phyloP scores from a whole-genome alignment of 1,284 basidiomycete species.

The Coniferiporia sulphurascens region DNA sequence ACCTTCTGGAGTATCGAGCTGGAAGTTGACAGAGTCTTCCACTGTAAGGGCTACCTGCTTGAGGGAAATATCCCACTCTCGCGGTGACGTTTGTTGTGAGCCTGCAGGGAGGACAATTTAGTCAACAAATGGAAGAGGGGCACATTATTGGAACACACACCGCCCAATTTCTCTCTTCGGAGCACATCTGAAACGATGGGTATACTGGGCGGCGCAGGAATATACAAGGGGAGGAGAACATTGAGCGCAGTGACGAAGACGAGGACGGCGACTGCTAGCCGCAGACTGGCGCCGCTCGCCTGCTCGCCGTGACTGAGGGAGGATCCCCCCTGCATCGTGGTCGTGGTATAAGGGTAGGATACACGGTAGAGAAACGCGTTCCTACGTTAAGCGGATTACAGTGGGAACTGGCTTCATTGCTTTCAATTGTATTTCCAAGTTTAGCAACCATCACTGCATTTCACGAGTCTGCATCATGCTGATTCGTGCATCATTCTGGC shows the following conservation, averaged over 20 bases:
- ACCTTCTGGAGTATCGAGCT: conserved; percentile 13
- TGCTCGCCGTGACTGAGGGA: background rate
- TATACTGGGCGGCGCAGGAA: conserved; percentile 4
- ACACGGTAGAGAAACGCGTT: background rate
- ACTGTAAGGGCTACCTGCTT: conserved; percentile 15
- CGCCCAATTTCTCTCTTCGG: background rate
- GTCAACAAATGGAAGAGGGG: background rate
- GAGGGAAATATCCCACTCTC: conserved; percentile 1
- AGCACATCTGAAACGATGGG: background rate
- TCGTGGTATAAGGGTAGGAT: background rate
- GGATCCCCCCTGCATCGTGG: background rate
- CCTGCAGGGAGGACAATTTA: background rate
- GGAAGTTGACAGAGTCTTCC: conserved; percentile 19
- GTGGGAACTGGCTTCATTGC: background rate
- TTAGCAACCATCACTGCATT: background rate
- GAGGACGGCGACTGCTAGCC: background rate
- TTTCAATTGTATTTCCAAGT: background rate
- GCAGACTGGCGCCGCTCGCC: background rate
- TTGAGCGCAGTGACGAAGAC: conserved; percentile 10
- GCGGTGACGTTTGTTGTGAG: background rate
- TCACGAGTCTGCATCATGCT: background rate
- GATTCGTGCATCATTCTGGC: too few relatives aligned
- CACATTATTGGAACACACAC: background rate
- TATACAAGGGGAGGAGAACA: conserved; percentile 9
- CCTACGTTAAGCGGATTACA: background rate